Conservation (phyloP, 805 yeast genomes). For the Kluyveromyces aestuarii region DNA sequence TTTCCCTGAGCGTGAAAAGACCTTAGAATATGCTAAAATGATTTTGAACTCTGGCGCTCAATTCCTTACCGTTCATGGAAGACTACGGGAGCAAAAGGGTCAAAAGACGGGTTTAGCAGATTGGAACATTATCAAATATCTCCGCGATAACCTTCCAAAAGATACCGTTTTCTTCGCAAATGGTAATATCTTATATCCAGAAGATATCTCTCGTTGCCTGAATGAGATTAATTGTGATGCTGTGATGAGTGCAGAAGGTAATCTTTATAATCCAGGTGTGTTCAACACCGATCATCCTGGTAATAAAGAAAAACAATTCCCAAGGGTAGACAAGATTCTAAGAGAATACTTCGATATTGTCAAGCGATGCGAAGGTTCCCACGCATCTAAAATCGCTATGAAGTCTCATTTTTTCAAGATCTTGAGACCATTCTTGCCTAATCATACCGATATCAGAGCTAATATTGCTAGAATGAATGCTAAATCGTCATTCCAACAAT, state of each 20-base stretch:
- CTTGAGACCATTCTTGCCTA: slow-evolving; percentile 67
- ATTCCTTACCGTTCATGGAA: slow-evolving; percentile 87
- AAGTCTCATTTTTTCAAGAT: slow-evolving; percentile 89
- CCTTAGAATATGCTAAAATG: slow-evolving; percentile 80
- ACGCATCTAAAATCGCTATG: slow-evolving; percentile 74
- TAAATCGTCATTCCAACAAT: slow-evolving; percentile 37
- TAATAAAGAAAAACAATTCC: slow-evolving; percentile 58
- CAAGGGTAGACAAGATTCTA: slow-evolving; percentile 74
- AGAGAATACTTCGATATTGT: slow-evolving; percentile 87
- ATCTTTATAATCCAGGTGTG: slow-evolving; percentile 86
- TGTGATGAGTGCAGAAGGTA: slow-evolving; percentile 97
- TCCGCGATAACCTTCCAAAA: slow-evolving; percentile 66
- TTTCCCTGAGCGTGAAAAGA: slow-evolving; percentile 74
- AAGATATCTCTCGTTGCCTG: slow-evolving; percentile 66
- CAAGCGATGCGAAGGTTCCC: slow-evolving; percentile 31
- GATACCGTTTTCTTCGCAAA: slow-evolving; percentile 89
- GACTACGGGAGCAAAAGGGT: slow-evolving; percentile 96
- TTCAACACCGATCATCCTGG: slow-evolving; percentile 37
- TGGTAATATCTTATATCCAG: slow-evolving; percentile 89
- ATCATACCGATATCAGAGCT: slow-evolving; percentile 71
- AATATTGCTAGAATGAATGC: slow-evolving; percentile 48
- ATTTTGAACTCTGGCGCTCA: slow-evolving; percentile 92
- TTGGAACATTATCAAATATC: slow-evolving; percentile 69
- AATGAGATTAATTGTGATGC: slow-evolving; percentile 67
- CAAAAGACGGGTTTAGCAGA: slow-evolving; percentile 93